Percentiles rank a stretch among this genome's conserved stretches.
Conservation (phyloP, 2,329 filamentous ascomycete genomes). For the Huntiella bhutanensis region DNA sequence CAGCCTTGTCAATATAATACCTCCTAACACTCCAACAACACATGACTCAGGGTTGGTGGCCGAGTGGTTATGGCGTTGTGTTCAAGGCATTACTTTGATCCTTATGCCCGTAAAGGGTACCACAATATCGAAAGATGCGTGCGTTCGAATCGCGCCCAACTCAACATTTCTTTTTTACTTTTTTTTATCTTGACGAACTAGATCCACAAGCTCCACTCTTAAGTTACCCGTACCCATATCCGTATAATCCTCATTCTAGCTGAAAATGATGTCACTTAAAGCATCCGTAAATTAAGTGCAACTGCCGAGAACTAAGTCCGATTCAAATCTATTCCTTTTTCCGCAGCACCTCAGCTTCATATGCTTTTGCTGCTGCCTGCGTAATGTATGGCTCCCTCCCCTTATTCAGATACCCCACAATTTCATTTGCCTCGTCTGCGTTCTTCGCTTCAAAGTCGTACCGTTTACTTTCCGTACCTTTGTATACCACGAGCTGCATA, state of each 20-base stretch:
- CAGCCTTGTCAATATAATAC: too few species aligned
- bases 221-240: too few species aligned
- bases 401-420: conserved; percentile 61
- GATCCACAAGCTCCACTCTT: too few species aligned
- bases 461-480: conserved; percentile 55
- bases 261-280: too few species aligned
- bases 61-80: conserved; percentile 6
- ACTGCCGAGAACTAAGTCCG: too few species aligned
- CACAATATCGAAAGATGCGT: conserved; percentile 9
- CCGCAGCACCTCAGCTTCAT: too few species aligned
- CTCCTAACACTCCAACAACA: too few species aligned
- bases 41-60: conserved; percentile 6
- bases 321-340: too few species aligned
- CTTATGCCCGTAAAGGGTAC: conserved; percentile 10
- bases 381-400: conserved; percentile 43
- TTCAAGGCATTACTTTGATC: conserved; percentile 9
- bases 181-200: not conserved
- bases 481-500: conserved; percentile 47
- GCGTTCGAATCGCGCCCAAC: conserved; percentile 11
- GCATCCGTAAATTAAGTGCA: too few species aligned
- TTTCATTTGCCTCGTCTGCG: conserved; percentile 54
- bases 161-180: conserved; percentile 3
- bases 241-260: too few species aligned
- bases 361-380: too few species aligned
- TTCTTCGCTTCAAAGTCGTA: conserved; percentile 73